These are phyloP conservation scores for Epichloe gansuensis DNA, from an alignment of 2,329 filamentous ascomycete genomes.

Conservation along the genomic window DNA sequence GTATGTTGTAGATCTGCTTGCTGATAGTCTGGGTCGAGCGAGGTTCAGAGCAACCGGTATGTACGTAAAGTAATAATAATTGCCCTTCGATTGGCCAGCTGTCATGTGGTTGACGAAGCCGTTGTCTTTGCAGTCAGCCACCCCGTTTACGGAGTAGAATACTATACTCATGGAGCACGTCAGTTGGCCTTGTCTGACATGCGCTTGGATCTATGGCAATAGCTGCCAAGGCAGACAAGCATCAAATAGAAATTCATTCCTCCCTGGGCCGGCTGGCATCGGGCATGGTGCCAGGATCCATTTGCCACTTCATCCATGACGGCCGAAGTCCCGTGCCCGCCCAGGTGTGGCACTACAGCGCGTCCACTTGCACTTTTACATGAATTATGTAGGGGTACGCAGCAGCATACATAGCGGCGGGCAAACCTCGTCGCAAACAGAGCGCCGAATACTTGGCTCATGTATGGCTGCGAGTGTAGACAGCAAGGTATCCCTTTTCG, in stretches of 20 bases:
- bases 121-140: constrained; percentile 2
- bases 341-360: constrained; percentile 14
- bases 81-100: constrained; percentile 6
- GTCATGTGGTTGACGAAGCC: constrained; percentile 4
- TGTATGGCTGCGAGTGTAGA: not conserved
- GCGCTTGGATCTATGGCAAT: no score
- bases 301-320: not conserved
- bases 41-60: not conserved
- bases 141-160: not conserved
- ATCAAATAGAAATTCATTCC: no score
- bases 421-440: constrained; percentile 5
- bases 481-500: not conserved
- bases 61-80: constrained; percentile 3
- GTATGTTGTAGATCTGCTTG: not conserved
- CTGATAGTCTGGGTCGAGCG: not conserved
- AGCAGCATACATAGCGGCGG: constrained; percentile 23
- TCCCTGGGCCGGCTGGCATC: no score
- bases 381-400: constrained; percentile 27
- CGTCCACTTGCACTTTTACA: constrained; percentile 36
- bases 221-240: no score
- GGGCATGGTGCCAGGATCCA: no score
- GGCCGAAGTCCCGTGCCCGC: constrained; percentile 4
- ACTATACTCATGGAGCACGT: not conserved
- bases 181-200: no score
- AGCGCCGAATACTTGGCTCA: not conserved